These are phyloP conservation scores for Phytophthora tentaculata DNA, from an alignment of 352 stramenopile species.

Conservation along the genomic window DNA sequence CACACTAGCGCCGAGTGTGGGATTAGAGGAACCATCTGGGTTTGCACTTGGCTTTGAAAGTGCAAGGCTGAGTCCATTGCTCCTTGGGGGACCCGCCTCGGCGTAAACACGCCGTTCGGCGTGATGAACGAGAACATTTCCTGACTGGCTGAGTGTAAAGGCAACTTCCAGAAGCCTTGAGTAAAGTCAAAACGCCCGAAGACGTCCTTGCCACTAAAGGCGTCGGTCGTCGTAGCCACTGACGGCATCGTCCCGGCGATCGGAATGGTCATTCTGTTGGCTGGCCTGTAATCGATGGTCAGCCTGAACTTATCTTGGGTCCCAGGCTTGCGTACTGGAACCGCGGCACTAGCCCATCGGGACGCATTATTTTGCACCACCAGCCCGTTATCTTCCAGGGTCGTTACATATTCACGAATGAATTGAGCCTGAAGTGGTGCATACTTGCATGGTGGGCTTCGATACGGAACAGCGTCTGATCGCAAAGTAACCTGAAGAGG, in stretches of 20 bases:
- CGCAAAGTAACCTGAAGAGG: too few relatives aligned
- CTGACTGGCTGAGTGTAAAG: not conserved
- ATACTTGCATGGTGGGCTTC: too few relatives aligned
- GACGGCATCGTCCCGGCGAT: constrained; percentile 1
- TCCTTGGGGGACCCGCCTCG: not conserved
- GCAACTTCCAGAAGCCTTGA: not conserved
- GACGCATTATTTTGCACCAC: not conserved
- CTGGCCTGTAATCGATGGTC: constrained; percentile 6
- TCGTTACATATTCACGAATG: too few relatives aligned
- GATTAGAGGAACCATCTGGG: too few relatives aligned
- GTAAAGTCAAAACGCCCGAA: not conserved
- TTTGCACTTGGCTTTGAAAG: too few relatives aligned
- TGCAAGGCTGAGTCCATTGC: not conserved
- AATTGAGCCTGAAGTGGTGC: too few relatives aligned
- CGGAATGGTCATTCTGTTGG: constrained; percentile 1
- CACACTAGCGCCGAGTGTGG: too few relatives aligned
- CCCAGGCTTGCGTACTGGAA: not conserved
- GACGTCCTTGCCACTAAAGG: too few relatives aligned
- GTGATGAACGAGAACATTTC: not conserved
- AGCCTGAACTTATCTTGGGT: constrained; percentile 3
- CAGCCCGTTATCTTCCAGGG: too few relatives aligned
- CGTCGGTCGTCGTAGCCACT: too few relatives aligned
- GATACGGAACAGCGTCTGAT: too few relatives aligned
- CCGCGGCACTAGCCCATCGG: constrained; percentile 3
- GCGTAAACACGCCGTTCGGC: not conserved